Conservation (phyloP, 2,329 filamentous ascomycete species). For the Camillea tinctor region DNA sequence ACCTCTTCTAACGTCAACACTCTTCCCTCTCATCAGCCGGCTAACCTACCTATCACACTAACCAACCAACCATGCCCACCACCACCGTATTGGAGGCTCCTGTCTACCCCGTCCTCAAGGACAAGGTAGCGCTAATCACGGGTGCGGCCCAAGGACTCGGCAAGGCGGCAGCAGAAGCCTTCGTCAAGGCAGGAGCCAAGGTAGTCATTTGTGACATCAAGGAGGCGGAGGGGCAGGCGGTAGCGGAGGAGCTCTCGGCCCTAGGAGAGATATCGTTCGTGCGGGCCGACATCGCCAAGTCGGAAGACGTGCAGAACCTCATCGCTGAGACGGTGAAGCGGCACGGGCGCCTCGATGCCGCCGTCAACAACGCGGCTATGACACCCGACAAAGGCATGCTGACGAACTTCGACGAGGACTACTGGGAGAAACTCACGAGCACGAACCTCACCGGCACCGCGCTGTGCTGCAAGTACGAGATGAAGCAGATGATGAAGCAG, state of each 20-base stretch:
- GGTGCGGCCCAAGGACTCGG: constrained; percentile 36
- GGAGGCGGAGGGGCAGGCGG: constrained; percentile 24
- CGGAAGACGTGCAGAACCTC: constrained; percentile 30
- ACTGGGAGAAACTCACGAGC: constrained; percentile 37
- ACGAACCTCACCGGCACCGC: constrained; percentile 42
- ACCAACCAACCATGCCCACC: too few species aligned
- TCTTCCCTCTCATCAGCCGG: too few species aligned
- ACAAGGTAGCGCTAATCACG: constrained; percentile 29
- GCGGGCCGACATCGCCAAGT: constrained; percentile 32
- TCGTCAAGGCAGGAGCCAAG: constrained; percentile 33
- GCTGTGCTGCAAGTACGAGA: constrained; percentile 38
- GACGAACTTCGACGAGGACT: constrained; percentile 33
- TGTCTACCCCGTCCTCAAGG: neutral
- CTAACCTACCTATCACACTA: too few species aligned
- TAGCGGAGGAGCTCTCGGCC: neutral
- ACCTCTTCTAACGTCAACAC: too few species aligned
- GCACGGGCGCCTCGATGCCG: constrained; percentile 53
- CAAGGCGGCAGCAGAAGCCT: constrained; percentile 32
- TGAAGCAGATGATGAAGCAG: constrained; percentile 37
- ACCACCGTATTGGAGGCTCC: too few species aligned
- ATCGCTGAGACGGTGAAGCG: constrained; percentile 20
- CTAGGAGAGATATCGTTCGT: constrained; percentile 13
- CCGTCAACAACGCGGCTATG: constrained; percentile 58
- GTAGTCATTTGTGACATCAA: constrained; percentile 36
- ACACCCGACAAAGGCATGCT: constrained; percentile 28